phyloP scores from a whole-genome alignment of 257 asterid genomes.

The Solanum dulcamara region DNA sequence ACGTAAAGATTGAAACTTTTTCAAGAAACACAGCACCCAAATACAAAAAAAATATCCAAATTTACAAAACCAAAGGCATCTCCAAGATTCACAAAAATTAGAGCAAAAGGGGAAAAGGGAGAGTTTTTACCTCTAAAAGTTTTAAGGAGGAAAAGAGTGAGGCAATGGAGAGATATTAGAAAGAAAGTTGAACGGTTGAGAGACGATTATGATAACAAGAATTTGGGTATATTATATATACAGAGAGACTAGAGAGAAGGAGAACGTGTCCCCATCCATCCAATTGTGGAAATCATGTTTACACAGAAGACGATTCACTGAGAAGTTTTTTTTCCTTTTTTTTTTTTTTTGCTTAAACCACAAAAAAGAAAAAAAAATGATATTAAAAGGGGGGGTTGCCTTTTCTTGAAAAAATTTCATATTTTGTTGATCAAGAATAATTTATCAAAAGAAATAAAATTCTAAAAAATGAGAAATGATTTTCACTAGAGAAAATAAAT shows the following conservation, averaged over 20 bases:
- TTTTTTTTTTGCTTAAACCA: neutral
- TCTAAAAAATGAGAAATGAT: too few species aligned
- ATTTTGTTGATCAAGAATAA: too few species aligned
- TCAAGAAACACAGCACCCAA: neutral
- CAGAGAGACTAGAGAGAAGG: neutral
- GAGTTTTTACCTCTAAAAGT: neutral
- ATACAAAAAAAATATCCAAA: neutral
- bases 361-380: neutral
- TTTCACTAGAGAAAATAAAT: too few species aligned
- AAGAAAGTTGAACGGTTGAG: conserved; percentile 8
- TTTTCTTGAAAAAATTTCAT: too few species aligned
- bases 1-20: neutral
- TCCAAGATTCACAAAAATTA: neutral
- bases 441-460: too few species aligned
- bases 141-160: neutral
- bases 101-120: neutral
- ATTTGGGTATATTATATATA: neutral
- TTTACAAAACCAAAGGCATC: neutral
- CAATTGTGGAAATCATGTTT: neutral
- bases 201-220: neutral
- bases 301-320: neutral
- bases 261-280: neutral
- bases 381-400: too few species aligned
- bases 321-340: neutral
- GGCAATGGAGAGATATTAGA: neutral